phyloP scores from a whole-genome alignment of 129 eudicot species.

The Scalesia atractyloides region DNA sequence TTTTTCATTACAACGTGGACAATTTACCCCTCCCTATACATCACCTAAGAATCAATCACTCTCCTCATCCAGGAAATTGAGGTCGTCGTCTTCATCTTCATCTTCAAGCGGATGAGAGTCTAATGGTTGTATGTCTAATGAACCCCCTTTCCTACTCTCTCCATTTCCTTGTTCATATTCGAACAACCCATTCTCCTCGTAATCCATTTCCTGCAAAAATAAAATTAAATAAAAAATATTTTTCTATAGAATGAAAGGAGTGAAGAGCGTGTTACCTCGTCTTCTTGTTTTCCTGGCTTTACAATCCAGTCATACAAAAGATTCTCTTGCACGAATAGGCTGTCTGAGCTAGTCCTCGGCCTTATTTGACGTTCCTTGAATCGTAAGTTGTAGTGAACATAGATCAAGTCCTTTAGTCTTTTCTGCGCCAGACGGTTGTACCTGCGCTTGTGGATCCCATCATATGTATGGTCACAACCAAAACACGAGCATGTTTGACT shows the following conservation, averaged over 20 bases:
- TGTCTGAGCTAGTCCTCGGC: slow-evolving; percentile 47
- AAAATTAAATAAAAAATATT: background rate
- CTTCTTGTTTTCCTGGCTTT: slow-evolving; percentile 74
- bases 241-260: background rate
- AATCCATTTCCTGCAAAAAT: slow-evolving; percentile 60
- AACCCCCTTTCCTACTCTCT: slow-evolving; percentile 58
- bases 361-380: slow-evolving; percentile 81
- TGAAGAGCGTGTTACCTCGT: slow-evolving; percentile 51
- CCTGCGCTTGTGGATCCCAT: slow-evolving; percentile 63
- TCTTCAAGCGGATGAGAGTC: slow-evolving; percentile 47
- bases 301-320: slow-evolving; percentile 79
- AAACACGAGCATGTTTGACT: slow-evolving; percentile 92
- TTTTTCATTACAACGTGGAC: slow-evolving; percentile 23
- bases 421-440: slow-evolving; percentile 65
- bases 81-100: slow-evolving; percentile 55
- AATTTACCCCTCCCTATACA: slow-evolving; percentile 26
- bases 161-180: slow-evolving; percentile 61
- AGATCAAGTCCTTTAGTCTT: slow-evolving; percentile 55
- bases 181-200: slow-evolving; percentile 59
- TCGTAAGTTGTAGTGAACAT: slow-evolving; percentile 83
- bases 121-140: slow-evolving; percentile 66
- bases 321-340: slow-evolving; percentile 57
- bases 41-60: slow-evolving; percentile 39
- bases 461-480: slow-evolving; percentile 91
- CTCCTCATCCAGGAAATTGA: slow-evolving; percentile 74